Conservation (phyloP, 2,329 filamentous ascomycete species). For the Cordyceps pruinosa region DNA sequence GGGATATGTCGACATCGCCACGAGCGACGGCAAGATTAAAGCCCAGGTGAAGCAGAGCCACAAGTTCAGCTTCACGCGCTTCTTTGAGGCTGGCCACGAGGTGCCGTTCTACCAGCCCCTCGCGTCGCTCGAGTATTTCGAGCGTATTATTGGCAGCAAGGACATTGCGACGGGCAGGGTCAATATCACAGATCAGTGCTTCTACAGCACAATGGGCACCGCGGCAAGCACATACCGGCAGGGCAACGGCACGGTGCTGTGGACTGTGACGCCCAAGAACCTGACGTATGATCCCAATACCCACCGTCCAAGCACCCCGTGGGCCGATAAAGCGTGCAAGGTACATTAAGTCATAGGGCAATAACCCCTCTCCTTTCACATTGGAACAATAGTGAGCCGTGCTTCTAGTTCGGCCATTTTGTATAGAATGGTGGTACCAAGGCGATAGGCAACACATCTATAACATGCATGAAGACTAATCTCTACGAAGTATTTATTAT, state of each 20-base stretch:
- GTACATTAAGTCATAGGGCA: background rate
- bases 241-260: constrained; percentile 1
- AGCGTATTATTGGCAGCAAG: constrained; percentile 47
- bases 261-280: background rate
- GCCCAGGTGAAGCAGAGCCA: constrained; percentile 59
- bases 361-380: too few species aligned
- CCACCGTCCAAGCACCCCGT: background rate
- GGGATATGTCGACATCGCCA: constrained; percentile 63
- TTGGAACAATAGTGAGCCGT: background rate
- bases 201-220: background rate
- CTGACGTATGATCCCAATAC: background rate
- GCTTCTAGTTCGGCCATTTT: too few species aligned
- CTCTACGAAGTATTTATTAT: too few species aligned
- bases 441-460: too few species aligned
- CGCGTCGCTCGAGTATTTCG: constrained; percentile 50
- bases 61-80: constrained; percentile 60
- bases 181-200: constrained; percentile 36
- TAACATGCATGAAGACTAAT: too few species aligned
- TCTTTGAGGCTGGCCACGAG: constrained; percentile 59
- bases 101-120: constrained; percentile 53
- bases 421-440: too few species aligned
- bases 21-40: constrained; percentile 47
- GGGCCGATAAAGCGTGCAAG: background rate
- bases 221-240: background rate
- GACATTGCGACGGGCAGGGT: constrained; percentile 47